Base-by-base conservation (phyloP, 78 protist species). In the Dictyostelium capitatum region DNA sequence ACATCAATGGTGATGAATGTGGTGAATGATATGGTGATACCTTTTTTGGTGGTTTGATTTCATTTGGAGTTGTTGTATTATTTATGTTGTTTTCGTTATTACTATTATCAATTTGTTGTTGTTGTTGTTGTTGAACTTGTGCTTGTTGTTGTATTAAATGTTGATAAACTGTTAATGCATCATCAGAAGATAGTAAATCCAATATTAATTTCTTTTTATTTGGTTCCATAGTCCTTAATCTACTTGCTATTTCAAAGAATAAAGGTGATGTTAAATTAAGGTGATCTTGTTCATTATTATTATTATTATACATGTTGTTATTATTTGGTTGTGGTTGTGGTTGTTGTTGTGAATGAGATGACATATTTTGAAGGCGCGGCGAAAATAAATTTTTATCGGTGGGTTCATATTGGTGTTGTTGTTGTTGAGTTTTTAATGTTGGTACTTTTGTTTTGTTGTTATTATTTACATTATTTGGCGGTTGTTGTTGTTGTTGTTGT, bases 181-280 rank as follows among this genome's bases (percentile, higher is more conserved):
- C 72, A 62, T 62, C 72, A 25, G 72, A 62, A 11, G 72, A 62
- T 28, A 62, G 12, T 62, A 62, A 12, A 9, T 62, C 72, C 41
- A 62, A n/a, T n/a, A 62, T 11, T 11, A 62, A 62, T 62, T 62
- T 62, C 72, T 62, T 62, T 62, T 62, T 62, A 25, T 28, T 15
- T 62, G 72, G 72, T 23, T 62, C 72, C 41, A 62, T 56, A n/a
- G 72, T 28, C 25, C 25, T 62, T 28, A 62, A 10, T 25, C 28
- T 62, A 56, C n/a, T 56, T 2, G 65, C 65, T 19, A 56, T 56
- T 7, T 56, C 65, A 20, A 12, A 73, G 11, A 23, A 14, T 37
- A 46, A 11, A 11, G 85, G 85, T n/a, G 85, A 80, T 37, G 51
- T 47, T 28, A 47, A 75, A 23, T 62, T 50, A 47, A 23, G 47